Evolutionary conservation across 2,329 filamentous ascomycete species (phyloP).

Genomic region (Beauveria pseudobassiana): DNA sequence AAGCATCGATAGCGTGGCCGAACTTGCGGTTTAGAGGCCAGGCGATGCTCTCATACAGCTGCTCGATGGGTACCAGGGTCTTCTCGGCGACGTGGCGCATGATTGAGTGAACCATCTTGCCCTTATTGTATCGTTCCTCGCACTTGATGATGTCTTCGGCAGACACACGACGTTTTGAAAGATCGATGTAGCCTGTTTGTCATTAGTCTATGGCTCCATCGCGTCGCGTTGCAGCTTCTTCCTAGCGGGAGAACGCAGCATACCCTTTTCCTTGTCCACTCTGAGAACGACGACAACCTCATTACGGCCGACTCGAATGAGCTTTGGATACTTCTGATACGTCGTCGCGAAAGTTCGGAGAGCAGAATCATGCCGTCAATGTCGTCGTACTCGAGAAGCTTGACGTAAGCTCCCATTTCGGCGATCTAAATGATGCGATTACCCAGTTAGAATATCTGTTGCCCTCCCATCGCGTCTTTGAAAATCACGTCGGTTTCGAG

Average conservation of each 20-base stretch:
- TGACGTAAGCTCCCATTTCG: slow-evolving; percentile 99
- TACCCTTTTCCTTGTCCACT: slow-evolving; percentile 98
- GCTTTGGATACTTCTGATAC: slow-evolving; percentile 97
- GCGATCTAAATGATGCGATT: slow-evolving; percentile 60
- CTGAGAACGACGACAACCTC: slow-evolving; percentile 97
- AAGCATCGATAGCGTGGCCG: slow-evolving; percentile 92
- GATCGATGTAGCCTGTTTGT: slow-evolving; percentile 76
- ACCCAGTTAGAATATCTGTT: neutral
- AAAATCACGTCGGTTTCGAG: neutral
- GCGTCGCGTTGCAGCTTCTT: slow-evolving; percentile 12
- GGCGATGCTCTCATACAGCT: slow-evolving; percentile 85
- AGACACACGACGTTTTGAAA: slow-evolving; percentile 96
- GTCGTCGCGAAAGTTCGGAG: slow-evolving; percentile 92
- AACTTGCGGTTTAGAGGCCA: slow-evolving; percentile 99
- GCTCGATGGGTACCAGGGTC: slow-evolving; percentile 88
- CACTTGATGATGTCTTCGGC: slow-evolving; percentile 97
- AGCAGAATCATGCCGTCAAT: slow-evolving; percentile 99
- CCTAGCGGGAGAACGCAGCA: slow-evolving; percentile 17
- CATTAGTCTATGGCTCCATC: slow-evolving; percentile 13
- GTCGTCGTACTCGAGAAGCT: slow-evolving; percentile 98
- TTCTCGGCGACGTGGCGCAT: slow-evolving; percentile 99
- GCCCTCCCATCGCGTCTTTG: neutral
- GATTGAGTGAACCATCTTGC: slow-evolving; percentile 98
- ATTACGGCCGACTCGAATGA: slow-evolving; percentile 95
- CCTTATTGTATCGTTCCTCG: slow-evolving; percentile 99